phyloP scores from a whole-genome alignment of 129 eudicot genomes.

The Heracleum sosnowskyi region DNA sequence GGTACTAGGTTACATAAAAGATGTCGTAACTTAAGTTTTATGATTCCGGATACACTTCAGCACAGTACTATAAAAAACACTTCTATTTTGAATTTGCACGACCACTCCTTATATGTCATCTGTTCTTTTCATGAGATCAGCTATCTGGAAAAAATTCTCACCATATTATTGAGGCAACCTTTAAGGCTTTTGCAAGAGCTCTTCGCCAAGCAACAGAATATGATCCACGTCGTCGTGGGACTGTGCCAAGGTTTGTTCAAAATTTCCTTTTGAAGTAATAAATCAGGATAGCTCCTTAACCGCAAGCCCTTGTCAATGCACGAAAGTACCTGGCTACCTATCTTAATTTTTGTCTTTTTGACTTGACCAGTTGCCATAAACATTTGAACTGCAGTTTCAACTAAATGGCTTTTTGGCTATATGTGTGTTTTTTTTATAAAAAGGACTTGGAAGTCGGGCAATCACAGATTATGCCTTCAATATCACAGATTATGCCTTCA shows the following conservation, averaged over 20 bases:
- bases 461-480: background rate
- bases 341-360: background rate
- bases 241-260: conserved; percentile 58
- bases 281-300: background rate
- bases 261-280: background rate
- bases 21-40: background rate
- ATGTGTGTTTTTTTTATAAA: too few species aligned
- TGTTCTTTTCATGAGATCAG: conserved; percentile 26
- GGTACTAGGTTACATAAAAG: background rate
- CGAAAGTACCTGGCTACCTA: background rate
- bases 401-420: too few species aligned
- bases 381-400: background rate
- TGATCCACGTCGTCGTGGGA: conserved; percentile 74
- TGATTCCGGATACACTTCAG: background rate
- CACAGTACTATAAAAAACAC: background rate
- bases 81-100: background rate
- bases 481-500: background rate
- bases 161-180: conserved; percentile 97
- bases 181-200: conserved; percentile 96
- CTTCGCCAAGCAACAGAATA: conserved; percentile 94
- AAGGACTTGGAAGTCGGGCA: background rate
- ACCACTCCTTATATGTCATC: background rate
- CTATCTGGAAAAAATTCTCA: conserved; percentile 97
- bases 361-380: background rate
- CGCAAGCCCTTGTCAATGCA: background rate